Evolutionary conservation across 495 filamentous ascomycete genomes (phyloP).

Genomic region (Rusavskia elegans): DNA sequence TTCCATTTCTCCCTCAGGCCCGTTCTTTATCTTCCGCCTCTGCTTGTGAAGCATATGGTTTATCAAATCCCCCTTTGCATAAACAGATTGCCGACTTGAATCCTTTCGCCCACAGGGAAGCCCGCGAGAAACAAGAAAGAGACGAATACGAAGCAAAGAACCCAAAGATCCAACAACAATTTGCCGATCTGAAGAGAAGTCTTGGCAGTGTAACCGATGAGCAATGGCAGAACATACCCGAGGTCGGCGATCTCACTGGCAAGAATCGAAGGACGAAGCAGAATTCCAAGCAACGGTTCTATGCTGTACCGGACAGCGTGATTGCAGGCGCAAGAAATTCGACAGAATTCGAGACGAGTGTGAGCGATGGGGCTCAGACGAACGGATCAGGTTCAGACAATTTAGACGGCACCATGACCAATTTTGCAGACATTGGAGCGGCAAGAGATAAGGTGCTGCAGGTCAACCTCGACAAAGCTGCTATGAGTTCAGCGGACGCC

Average conservation of each 20-base stretch:
- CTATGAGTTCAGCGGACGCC: constrained; percentile 53
- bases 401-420: constrained; percentile 78
- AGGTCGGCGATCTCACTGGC: constrained; percentile 91
- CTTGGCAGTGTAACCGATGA: constrained; percentile 82
- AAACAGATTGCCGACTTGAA: constrained; percentile 79
- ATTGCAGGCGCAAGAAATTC: constrained; percentile 71
- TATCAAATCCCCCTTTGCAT: constrained; percentile 47
- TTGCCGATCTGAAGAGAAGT: constrained; percentile 85
- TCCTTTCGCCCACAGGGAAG: constrained; percentile 65
- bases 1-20: constrained; percentile 20
- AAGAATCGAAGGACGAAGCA: constrained; percentile 77
- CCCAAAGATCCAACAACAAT: constrained; percentile 97
- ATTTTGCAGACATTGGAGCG: constrained; percentile 95
- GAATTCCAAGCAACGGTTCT: constrained; percentile 70
- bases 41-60: constrained; percentile 41
- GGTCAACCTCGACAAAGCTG: constrained; percentile 80
- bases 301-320: constrained; percentile 94
- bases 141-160: constrained; percentile 94
- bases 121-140: constrained; percentile 75
- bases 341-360: constrained; percentile 66
- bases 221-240: constrained; percentile 89
- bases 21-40: constrained; percentile 12
- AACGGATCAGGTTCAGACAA: constrained; percentile 30
- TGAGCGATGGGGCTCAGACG: constrained; percentile 56
- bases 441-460: constrained; percentile 87